phyloP scores from a whole-genome alignment of 1,284 basidiomycete species.

The Sporisorium graminicola region DNA sequence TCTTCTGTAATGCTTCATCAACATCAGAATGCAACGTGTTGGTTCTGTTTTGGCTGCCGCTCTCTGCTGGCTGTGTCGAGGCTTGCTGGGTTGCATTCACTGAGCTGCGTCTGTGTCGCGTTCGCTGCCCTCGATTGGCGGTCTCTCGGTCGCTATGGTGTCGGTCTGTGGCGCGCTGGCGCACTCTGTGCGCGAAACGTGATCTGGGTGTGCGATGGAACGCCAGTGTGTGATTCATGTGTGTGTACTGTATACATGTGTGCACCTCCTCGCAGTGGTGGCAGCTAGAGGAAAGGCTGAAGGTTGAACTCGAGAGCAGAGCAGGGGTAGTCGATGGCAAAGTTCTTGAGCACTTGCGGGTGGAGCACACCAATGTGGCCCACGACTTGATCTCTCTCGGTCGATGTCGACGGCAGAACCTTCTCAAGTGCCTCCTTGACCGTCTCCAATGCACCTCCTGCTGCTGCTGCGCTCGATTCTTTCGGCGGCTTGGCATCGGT shows the following conservation, averaged over 20 bases:
- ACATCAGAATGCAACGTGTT: background rate
- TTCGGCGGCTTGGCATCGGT: slow-evolving; percentile 17
- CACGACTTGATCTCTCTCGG: slow-evolving; percentile 21
- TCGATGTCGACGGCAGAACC: slow-evolving; percentile 9
- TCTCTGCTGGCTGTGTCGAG: no score
- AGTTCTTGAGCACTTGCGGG: slow-evolving; percentile 62
- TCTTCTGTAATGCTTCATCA: no score
- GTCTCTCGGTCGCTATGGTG: no score
- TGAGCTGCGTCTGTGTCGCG: no score
- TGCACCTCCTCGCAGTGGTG: no score
- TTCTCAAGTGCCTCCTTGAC: slow-evolving; percentile 33
- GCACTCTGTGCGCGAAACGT: no score
- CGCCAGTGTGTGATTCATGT: background rate
- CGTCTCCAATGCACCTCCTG: slow-evolving; percentile 26
- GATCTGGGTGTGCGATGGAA: background rate
- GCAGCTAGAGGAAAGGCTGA: slow-evolving; percentile 90
- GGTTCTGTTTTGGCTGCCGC: no score
- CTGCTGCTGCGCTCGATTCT: background rate
- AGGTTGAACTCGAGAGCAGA: slow-evolving; percentile 93
- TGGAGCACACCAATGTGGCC: slow-evolving; percentile 63
- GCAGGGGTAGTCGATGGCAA: slow-evolving; percentile 84
- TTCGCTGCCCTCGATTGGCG: no score
- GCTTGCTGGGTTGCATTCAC: no score
- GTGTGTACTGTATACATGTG: background rate
- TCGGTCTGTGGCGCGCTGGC: no score